phyloP scores from a whole-genome alignment of 345 rosid species.

The Carallia pectinifolia region DNA sequence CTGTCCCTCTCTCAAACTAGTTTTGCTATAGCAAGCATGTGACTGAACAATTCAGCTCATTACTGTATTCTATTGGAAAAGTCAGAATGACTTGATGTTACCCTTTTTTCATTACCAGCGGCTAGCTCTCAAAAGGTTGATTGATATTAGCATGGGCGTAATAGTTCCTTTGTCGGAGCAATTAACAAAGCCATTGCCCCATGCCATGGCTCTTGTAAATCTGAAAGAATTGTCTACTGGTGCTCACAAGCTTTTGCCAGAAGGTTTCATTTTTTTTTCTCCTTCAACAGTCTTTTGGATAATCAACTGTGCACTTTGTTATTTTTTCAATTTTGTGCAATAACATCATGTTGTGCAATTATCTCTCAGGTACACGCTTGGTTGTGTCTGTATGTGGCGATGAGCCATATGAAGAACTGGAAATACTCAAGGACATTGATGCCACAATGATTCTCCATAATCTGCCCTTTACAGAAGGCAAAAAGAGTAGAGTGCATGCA shows the following conservation, averaged over 20 bases:
- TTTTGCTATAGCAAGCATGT: conserved; percentile 2
- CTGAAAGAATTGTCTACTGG: conserved; percentile 85
- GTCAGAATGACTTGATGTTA: conserved; percentile 20
- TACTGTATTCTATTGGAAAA: conserved; percentile 5
- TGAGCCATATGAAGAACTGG: conserved; percentile 70
- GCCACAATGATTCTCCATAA: conserved; percentile 85
- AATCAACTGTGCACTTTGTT: no score
- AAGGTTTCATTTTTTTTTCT: conserved; percentile 46
- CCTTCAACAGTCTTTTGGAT: no score
- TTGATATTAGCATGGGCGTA: conserved; percentile 92
- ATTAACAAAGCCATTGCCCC: conserved; percentile 88
- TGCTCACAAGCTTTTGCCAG: conserved; percentile 93
- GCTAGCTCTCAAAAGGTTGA: conserved; percentile 86
- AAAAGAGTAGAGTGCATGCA: conserved; percentile 85
- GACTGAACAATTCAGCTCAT: conserved; percentile 1
- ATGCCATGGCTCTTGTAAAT: conserved; percentile 89
- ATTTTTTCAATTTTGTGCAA: conserved; percentile 5
- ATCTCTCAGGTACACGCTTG: conserved; percentile 76
- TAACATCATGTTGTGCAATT: conserved; percentile 8
- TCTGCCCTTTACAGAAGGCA: conserved; percentile 66
- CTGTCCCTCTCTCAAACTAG: not conserved
- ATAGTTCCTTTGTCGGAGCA: conserved; percentile 91
- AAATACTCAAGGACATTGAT: conserved; percentile 65
- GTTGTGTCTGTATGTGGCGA: conserved; percentile 83
- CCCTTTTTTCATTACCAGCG: conserved; percentile 49